Percentiles rank a stretch among this genome's conserved stretches.
Evolutionary conservation across 2,329 filamentous ascomycete species (phyloP).

Genomic region (Chaetomiaceae sp.): DNA sequence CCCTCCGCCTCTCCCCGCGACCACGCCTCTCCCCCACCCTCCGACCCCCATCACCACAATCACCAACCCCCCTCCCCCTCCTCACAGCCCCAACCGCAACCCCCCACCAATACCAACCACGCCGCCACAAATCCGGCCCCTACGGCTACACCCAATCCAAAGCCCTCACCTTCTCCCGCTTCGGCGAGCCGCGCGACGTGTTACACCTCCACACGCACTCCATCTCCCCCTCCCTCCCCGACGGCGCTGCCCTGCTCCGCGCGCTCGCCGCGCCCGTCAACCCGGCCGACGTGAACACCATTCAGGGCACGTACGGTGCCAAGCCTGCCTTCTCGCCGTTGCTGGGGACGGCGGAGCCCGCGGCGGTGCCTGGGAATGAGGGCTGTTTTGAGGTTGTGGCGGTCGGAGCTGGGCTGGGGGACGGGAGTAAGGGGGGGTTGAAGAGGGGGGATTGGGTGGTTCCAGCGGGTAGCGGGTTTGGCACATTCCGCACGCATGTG

Average conservation of each 20-base stretch:
- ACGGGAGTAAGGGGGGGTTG: slow-evolving; percentile 35
- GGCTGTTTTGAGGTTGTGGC: slow-evolving; percentile 86
- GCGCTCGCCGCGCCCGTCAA: slow-evolving; percentile 91
- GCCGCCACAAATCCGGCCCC: slow-evolving; percentile 50
- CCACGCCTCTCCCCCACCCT: not conserved
- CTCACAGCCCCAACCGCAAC: slow-evolving; percentile 15
- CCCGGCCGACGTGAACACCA: slow-evolving; percentile 95
- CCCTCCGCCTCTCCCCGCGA: too few species aligned
- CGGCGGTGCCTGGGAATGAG: slow-evolving; percentile 82
- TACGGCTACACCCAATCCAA: slow-evolving; percentile 84
- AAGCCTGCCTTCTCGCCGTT: slow-evolving; percentile 68
- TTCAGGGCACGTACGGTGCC: slow-evolving; percentile 91
- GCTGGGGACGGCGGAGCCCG: slow-evolving; percentile 68
- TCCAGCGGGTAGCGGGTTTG: slow-evolving; percentile 73
- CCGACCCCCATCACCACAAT: not conserved
- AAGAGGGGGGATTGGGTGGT: slow-evolving; percentile 88
- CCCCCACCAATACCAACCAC: slow-evolving; percentile 4
- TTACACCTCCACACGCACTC: slow-evolving; percentile 65
- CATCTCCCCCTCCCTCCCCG: slow-evolving; percentile 66
- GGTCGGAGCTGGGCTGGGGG: slow-evolving; percentile 49
- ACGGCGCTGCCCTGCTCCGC: slow-evolving; percentile 64
- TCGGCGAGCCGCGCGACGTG: slow-evolving; percentile 69
- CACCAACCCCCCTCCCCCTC: slow-evolving; percentile 4
- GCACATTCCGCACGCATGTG: slow-evolving; percentile 92
- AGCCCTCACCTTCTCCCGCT: slow-evolving; percentile 67